These are phyloP conservation scores for Pythium aquatile DNA, from an alignment of 352 stramenopile genomes.

Conservation along the genomic window DNA sequence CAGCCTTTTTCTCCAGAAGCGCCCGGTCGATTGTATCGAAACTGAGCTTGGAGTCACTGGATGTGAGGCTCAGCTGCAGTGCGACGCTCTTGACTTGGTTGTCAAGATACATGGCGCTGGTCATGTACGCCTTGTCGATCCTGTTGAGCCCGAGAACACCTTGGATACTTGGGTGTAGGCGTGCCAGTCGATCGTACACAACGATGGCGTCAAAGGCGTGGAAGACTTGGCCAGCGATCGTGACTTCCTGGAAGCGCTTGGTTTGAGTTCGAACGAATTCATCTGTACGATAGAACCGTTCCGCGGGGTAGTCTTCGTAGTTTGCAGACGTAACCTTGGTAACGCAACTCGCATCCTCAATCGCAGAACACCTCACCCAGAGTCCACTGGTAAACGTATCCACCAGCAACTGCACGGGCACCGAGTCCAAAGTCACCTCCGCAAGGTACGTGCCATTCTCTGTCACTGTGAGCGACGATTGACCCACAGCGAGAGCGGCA, in stretches of 20 bases:
- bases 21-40: neutral
- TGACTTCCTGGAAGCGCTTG: neutral
- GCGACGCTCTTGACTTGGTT: neutral
- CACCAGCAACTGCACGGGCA: neutral
- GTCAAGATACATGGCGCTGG: neutral
- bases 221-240: neutral
- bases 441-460: neutral
- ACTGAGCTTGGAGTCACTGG: neutral
- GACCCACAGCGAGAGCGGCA: neutral
- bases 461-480: neutral
- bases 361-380: neutral
- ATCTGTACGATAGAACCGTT: no score
- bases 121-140: neutral
- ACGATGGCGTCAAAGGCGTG: slow-evolving; percentile 1
- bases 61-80: neutral
- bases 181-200: neutral
- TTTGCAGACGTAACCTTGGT: no score
- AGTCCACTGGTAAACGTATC: neutral
- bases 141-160: neutral
- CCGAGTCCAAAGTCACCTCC: neutral
- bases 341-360: neutral
- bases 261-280: neutral
- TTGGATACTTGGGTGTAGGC: neutral
- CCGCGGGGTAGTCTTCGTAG: no score
- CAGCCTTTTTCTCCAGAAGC: neutral